Base-by-base conservation (phyloP, 2,329 filamentous ascomycete species). In the Neonectria neomacrospora region DNA sequence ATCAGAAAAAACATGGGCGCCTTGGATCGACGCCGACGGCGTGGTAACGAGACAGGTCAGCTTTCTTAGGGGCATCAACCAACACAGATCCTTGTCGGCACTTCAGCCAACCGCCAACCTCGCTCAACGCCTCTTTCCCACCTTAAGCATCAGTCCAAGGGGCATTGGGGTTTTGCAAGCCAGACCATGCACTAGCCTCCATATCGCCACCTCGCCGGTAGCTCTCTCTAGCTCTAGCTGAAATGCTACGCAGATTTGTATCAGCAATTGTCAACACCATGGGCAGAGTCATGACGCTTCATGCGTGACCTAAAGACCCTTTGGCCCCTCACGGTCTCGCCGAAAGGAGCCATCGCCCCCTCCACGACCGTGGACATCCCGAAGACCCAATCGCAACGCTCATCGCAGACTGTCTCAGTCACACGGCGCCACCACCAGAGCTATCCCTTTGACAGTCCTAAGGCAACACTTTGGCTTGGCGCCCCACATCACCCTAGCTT, bases 1-100 rank as follows among this genome's bases (percentile, higher is more conserved):
- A 54, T 34, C 12, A n/a, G 22, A 14, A 34, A 22, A 44, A 42
- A 47, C 48, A 55, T 30, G 55, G 41, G 28, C 45, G 44, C 45
- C 23, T 23, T 30, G 39, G 56, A 64, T 66, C 64, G 61, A 64
- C 58, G 57, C 64, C 57, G 54, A 52, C 53, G 45, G 51, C 55
- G 54, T 55, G 64, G 64, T 66, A 66, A 60, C 55, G 57, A 57
- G 60, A 63, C 64, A 52, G 52, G 53, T 57, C 60, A 58, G 23
- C 37, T 54, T 50, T n/a, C n/a, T n/a, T 44, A 30, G 47, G 45
- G n/a, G 39, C 32, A 32, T 54, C 11, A 23, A 42, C 54, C 50
- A 44, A 22, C 45, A 26, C 50, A 42, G 37, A 63, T 51, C 63
- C 59, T 48, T 42, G 52, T 45, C 51, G 12, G 50, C 20, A 20